Base-by-base conservation (phyloP, 176 grass and related monocot genomes). In the Bothriochloa decipiens region DNA sequence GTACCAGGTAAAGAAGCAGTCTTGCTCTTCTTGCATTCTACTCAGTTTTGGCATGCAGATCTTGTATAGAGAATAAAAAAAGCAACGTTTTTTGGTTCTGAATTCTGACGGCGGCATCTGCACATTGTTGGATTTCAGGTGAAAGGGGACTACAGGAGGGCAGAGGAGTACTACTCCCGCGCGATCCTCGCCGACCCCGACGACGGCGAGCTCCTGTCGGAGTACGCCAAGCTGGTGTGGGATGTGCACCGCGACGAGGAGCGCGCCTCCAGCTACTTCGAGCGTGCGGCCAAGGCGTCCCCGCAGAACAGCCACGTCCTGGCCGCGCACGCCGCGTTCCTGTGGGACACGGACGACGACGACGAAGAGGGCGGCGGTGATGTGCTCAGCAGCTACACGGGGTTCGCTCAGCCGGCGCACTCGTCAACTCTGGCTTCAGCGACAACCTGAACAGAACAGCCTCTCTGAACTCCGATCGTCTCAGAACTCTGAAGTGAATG, bases 131-230 rank as follows among this genome's bases (percentile, higher is more conserved):
- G 0, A 42, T 64, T 17, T 53, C 55, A 98, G 96, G 88, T 84
- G 0, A 98, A 89, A 53, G 86, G 91, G 12, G 96, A 94, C 72
- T 63, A 23, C 28, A 71, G 82, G 72, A 87, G 71, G 81, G 96
- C 96, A 3, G 93, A 98, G 85, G 96, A 98, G 81, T 98, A 95
- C 77, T 98, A 94, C 50, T 98, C 96, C 70, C 92, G 96, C 16
- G 96, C 91, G 0, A 98, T 98, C 11, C 86, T 98, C 0, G 83
- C 81, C 14, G 96, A 92, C 72, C 91, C 93, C 3, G 72, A 84
- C 49, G 96, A 98, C 65, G 96, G 93, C 49, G 96, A 98, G 77
- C 89, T 91, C 72, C 67, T 98, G 36, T 94, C 96, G 2, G 89
- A 98, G 61, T 98, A 98, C 78, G 93, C 96, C 86, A 94, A 90